Base-by-base conservation (phyloP, 129 eudicot species). In the carrot (Daucus carota) region DNA sequence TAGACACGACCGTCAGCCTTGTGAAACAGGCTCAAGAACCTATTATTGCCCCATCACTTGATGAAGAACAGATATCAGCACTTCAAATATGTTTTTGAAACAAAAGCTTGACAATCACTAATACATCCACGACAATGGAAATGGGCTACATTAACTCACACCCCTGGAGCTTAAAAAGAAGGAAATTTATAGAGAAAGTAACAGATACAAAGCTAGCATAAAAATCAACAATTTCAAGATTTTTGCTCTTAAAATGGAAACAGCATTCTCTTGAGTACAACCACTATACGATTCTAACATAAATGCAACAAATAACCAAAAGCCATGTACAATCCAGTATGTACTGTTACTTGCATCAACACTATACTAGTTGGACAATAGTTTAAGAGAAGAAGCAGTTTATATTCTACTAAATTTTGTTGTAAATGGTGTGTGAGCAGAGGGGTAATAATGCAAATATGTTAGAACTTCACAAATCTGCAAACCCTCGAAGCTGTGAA, bases 281-380 rank as follows among this genome's bases (percentile, higher is more conserved):
- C 34, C 68, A 29, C 36, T 29, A 8, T 28, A 62, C 24, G 72
- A 66, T 32, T 32, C 24, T 11, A 12, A 45, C 45, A 43, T 1
- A 43, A 10, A 34, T 42, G n/a, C 6, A 14, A 73, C 43, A 68
- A 57, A 70, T 32, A 76, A 24, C 57, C 12, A 42, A 71, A 42
- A 3, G 13, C 12, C 24, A 11, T 26, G 67, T 4, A 74, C 4
- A 52, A 5, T n/a, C 9, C 11, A 24, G 54, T 52, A 31, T 59
- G 40, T 70, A 75, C 38, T 75, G 42, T 34, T 24, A 28, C 73
- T 36, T 44, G 65, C 66, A 76, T 78, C 26, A 28, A 60, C 77
- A 76, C 68, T n/a, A 34, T 78, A 78, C 36, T 40, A 60, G 50
- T 74, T 77, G 65, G 77, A 80, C 24, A 20, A 76, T 72, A 54